Evolutionary conservation across 768 basidiomycete genomes (phyloP).

Genomic region (Suillus decipiens): DNA sequence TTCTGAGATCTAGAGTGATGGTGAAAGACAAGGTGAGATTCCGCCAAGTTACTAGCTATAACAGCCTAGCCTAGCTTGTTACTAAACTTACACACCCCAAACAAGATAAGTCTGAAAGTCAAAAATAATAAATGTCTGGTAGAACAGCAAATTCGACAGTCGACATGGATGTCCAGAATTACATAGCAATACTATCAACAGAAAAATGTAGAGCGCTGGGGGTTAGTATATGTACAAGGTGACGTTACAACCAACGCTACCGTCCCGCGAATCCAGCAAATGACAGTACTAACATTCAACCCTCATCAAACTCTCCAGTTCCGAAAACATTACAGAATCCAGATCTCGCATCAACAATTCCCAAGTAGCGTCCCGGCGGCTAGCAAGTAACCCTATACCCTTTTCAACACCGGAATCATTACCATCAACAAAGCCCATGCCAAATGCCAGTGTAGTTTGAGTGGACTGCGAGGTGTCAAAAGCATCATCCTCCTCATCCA

Average conservation of each 20-base stretch:
- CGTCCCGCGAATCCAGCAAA: conserved; percentile 6
- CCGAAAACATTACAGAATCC: conserved; percentile 73
- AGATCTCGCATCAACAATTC: conserved; percentile 73
- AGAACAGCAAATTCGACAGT: not conserved
- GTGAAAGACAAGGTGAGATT: not conserved
- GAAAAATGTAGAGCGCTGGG: conserved; percentile 3
- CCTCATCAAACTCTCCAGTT: conserved; percentile 77
- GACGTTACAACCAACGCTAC: conserved; percentile 12
- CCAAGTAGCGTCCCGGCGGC: conserved; percentile 71
- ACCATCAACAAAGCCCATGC: conserved; percentile 83
- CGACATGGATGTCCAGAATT: not conserved
- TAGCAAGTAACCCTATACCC: conserved; percentile 75
- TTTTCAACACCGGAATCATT: conserved; percentile 65
- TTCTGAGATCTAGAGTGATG: not conserved
- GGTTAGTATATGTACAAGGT: conserved; percentile 7
- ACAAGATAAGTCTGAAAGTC: conserved; percentile 1
- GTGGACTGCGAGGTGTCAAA: conserved; percentile 67
- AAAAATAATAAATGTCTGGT: conserved; percentile 6
- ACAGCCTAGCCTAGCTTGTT: not conserved
- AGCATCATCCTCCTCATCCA: conserved; percentile 75
- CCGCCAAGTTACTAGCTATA: not conserved
- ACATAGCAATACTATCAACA: conserved; percentile 8
- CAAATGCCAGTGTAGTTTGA: conserved; percentile 69
- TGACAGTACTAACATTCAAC: conserved; percentile 46
- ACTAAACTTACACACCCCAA: no score